These are phyloP conservation scores for Clonostachys solani DNA, from an alignment of 2,329 filamentous ascomycete species.

Conservation along the genomic window DNA sequence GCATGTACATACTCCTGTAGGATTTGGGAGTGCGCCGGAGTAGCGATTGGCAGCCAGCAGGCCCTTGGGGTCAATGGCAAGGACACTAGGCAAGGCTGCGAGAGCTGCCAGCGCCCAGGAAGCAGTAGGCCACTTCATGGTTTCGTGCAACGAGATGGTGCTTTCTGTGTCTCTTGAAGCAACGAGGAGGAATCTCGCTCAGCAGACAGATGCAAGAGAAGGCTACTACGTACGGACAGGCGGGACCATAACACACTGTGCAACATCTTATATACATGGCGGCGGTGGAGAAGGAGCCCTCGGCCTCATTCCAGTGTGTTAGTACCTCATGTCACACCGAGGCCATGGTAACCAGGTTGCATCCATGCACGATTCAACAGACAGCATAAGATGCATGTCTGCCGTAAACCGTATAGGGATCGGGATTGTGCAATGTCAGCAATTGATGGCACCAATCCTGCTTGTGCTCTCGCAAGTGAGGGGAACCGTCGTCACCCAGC, in stretches of 20 bases:
- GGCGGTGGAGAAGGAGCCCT: background rate
- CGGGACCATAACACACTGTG: background rate
- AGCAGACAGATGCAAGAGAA: background rate
- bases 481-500: too few relatives aligned
- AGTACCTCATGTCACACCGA: background rate
- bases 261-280: background rate
- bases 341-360: background rate
- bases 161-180: background rate
- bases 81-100: background rate
- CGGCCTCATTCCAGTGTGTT: background rate
- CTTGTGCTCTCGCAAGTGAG: background rate
- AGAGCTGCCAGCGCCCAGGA: background rate
- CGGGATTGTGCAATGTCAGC: background rate
- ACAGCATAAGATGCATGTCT: background rate
- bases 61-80: background rate
- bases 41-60: slow-evolving; percentile 1
- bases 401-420: background rate
- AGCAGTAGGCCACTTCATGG: background rate
- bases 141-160: background rate
- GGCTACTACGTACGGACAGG: background rate
- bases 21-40: background rate
- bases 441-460: background rate
- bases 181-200: background rate
- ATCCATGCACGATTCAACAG: background rate
- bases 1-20: background rate